Conservation (phyloP, 2,329 filamentous ascomycete species). For the Juglanconis sp. region DNA sequence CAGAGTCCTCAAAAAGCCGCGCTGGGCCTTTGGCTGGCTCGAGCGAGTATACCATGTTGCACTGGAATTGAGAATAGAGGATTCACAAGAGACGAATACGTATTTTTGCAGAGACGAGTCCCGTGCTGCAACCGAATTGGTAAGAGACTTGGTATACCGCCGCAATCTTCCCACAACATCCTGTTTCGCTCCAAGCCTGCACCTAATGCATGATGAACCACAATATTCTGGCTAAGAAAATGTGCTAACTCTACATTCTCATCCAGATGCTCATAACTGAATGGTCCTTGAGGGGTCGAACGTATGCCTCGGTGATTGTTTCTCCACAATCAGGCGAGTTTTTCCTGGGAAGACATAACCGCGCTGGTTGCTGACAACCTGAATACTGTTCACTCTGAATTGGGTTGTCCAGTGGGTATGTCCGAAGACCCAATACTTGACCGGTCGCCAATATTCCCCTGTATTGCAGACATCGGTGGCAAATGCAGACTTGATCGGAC, state of each 20-base stretch:
- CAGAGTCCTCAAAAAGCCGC: not conserved
- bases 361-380: slow-evolving; percentile 44
- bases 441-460: slow-evolving; percentile 34
- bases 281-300: no score
- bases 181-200: no score
- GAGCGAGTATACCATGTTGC: not conserved
- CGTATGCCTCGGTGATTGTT: no score
- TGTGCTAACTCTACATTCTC: no score
- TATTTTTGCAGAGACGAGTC: no score
- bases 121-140: no score
- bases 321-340: not conserved
- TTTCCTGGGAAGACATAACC: slow-evolving; percentile 34
- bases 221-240: no score
- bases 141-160: no score
- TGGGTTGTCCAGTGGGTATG: slow-evolving; percentile 46
- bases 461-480: not conserved
- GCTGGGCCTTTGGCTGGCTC: not conserved
- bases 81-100: not conserved
- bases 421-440: slow-evolving; percentile 44
- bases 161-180: no score
- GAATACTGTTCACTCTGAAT: slow-evolving; percentile 30
- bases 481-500: not conserved
- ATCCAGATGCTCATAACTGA: no score
- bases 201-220: no score
- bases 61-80: not conserved